Evolutionary conservation across 2,329 filamentous ascomycete species (phyloP).

Genomic region (Colletotrichum salicis): DNA sequence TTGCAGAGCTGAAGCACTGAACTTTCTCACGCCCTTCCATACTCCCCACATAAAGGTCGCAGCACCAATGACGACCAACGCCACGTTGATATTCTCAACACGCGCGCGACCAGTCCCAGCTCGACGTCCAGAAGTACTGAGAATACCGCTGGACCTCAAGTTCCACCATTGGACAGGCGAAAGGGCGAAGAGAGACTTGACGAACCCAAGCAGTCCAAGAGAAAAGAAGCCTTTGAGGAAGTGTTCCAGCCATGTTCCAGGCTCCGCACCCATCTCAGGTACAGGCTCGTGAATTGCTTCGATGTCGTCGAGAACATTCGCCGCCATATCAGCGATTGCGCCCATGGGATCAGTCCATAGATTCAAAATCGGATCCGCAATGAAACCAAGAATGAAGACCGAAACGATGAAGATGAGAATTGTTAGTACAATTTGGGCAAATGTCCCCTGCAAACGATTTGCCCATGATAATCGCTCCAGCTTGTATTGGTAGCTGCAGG

Average conservation of each 20-base stretch:
- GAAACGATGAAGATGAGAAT: constrained; percentile 74
- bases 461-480: constrained; percentile 82
- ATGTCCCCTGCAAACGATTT: constrained; percentile 72
- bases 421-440: constrained; percentile 77
- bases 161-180: constrained; percentile 83
- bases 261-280: constrained; percentile 57
- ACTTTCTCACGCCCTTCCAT: constrained; percentile 82
- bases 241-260: constrained; percentile 79
- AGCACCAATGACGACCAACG: constrained; percentile 82
- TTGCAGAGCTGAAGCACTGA: constrained; percentile 79
- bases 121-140: constrained; percentile 62
- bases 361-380: constrained; percentile 92
- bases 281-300: constrained; percentile 45
- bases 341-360: constrained; percentile 84
- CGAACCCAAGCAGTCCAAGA: constrained; percentile 84
- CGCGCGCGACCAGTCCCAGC: constrained; percentile 79
- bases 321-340: constrained; percentile 64
- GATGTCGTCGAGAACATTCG: constrained; percentile 54
- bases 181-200: constrained; percentile 81
- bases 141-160: constrained; percentile 69
- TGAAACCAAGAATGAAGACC: constrained; percentile 86
- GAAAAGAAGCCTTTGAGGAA: constrained; percentile 92
- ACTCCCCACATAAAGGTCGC: constrained; percentile 84
- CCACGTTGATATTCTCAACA: constrained; percentile 80
- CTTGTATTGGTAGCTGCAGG: constrained; percentile 85